Evolutionary conservation across 768 basidiomycete genomes (phyloP).

Genomic region (Leccinum boreale): DNA sequence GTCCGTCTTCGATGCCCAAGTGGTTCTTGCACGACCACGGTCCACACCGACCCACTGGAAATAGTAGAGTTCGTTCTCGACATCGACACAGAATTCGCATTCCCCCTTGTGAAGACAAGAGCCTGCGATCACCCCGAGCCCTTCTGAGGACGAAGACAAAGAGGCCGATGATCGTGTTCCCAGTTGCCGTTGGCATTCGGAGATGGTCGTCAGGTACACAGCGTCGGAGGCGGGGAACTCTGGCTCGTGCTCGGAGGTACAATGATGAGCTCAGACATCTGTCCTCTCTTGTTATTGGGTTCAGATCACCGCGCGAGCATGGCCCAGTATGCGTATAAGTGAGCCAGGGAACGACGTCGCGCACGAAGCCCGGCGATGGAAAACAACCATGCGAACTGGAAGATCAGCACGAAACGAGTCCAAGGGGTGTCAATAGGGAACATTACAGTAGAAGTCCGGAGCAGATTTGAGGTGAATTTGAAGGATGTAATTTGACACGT

Average conservation of each 20-base stretch:
- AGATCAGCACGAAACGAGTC: slow-evolving; percentile 9
- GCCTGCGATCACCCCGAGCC: not conserved
- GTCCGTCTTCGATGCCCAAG: slow-evolving; percentile 19
- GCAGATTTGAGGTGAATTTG: too few species aligned
- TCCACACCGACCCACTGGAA: not conserved
- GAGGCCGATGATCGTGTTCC: not conserved
- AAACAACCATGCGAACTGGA: slow-evolving; percentile 2
- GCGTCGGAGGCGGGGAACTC: slow-evolving; percentile 43
- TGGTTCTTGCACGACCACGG: slow-evolving; percentile 30
- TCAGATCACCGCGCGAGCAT: not conserved
- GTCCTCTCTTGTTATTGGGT: slow-evolving; percentile 54
- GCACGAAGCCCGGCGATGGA: not conserved
- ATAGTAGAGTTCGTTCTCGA: not conserved
- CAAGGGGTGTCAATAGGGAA: not conserved
- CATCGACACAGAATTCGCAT: not conserved
- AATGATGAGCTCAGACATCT: slow-evolving; percentile 65
- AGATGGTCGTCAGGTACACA: slow-evolving; percentile 44
- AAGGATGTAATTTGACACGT: not conserved
- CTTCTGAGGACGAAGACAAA: slow-evolving; percentile 15
- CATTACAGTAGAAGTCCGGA: too few species aligned
- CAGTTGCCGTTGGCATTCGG: not conserved
- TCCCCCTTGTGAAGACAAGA: not conserved
- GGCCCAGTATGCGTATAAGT: not conserved
- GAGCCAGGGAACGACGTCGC: not conserved
- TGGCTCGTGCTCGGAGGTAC: slow-evolving; percentile 35